A percentile compares a stretch with the other conserved stretches of the same genome.
Conservation (phyloP, 2,329 filamentous ascomycete genomes). For the Ophiostoma angusticollis region DNA sequence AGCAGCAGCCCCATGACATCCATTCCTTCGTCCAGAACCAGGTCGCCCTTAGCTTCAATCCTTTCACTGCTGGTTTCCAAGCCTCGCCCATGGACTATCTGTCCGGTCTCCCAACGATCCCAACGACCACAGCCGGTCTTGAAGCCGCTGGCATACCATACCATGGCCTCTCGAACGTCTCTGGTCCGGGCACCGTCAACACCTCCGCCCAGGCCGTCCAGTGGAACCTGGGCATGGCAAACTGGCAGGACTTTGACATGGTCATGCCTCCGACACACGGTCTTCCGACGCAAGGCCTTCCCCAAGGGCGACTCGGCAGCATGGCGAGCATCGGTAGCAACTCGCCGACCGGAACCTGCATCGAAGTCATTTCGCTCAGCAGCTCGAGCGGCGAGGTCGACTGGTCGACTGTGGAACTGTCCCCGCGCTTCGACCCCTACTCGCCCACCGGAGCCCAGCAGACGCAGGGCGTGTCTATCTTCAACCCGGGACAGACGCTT, state of each 20-base stretch:
- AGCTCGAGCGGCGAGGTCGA: constrained; percentile 55
- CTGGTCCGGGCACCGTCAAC: constrained; percentile 33
- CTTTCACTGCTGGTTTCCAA: constrained; percentile 39
- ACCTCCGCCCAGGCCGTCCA: constrained; percentile 38
- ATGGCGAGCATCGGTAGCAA: constrained; percentile 40
- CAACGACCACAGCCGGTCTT: constrained; percentile 47
- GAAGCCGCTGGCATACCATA: constrained; percentile 53
- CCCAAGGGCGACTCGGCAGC: constrained; percentile 17
- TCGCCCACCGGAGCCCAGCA: constrained; percentile 38
- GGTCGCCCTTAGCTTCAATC: constrained; percentile 35
- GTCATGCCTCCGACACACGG: constrained; percentile 28
- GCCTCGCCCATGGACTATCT: constrained; percentile 47
- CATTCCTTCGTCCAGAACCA: constrained; percentile 45
- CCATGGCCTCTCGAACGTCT: constrained; percentile 41
- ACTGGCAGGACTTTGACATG: constrained; percentile 68
- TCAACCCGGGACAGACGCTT: constrained; percentile 83
- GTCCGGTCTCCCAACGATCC: constrained; percentile 43
- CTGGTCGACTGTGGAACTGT: constrained; percentile 71
- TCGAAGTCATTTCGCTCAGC: constrained; percentile 73
- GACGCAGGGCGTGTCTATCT: constrained; percentile 54
- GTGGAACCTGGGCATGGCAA: constrained; percentile 54
- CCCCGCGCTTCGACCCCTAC: constrained; percentile 57
- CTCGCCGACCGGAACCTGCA: constrained; percentile 65
- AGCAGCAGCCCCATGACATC: constrained; percentile 26
- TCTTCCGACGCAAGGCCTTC: constrained; percentile 29